These are phyloP conservation scores for Pythium rishiriense DNA, from an alignment of 352 stramenopile species.

Conservation along the genomic window DNA sequence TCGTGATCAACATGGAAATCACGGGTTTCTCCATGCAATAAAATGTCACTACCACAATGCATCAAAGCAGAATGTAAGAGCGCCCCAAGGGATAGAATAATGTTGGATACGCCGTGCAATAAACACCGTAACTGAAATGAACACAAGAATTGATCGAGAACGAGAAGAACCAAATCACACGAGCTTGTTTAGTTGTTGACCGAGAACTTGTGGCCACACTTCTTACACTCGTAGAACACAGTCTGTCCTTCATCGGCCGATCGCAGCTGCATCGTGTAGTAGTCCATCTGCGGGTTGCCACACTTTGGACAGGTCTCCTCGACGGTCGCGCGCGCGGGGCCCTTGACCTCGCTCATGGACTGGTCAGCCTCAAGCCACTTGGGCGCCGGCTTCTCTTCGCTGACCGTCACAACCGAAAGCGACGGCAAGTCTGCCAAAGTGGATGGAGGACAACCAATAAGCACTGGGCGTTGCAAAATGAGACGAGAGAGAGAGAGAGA, in stretches of 20 bases:
- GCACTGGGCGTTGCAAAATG: background rate
- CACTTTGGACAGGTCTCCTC: slow-evolving; percentile 99
- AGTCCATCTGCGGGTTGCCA: slow-evolving; percentile 95
- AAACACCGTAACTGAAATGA: background rate
- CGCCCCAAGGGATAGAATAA: background rate
- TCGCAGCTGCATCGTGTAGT: slow-evolving; percentile 99
- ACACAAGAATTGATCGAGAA: background rate
- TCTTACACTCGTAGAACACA: slow-evolving; percentile 99
- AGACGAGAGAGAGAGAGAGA: background rate
- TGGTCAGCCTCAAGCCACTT: slow-evolving; percentile 82
- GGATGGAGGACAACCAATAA: background rate
- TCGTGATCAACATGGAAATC: slow-evolving; percentile 98
- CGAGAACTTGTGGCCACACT: slow-evolving; percentile 92
- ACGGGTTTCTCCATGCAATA: slow-evolving; percentile 97
- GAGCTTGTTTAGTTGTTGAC: slow-evolving; percentile 78
- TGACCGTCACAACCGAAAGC: slow-evolving; percentile 71
- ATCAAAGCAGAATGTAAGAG: background rate
- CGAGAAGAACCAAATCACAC: slow-evolving; percentile 1
- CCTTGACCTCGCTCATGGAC: slow-evolving; percentile 79
- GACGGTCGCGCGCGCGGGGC: slow-evolving; percentile 92
- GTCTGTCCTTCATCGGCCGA: slow-evolving; percentile 99
- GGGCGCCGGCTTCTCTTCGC: slow-evolving; percentile 72
- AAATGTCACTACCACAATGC: slow-evolving; percentile 6
- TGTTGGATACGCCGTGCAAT: background rate
- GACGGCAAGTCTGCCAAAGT: slow-evolving; percentile 65